Evolutionary conservation across 2,329 filamentous ascomycete species (phyloP).

Genomic region (Fusarium multiceps): DNA sequence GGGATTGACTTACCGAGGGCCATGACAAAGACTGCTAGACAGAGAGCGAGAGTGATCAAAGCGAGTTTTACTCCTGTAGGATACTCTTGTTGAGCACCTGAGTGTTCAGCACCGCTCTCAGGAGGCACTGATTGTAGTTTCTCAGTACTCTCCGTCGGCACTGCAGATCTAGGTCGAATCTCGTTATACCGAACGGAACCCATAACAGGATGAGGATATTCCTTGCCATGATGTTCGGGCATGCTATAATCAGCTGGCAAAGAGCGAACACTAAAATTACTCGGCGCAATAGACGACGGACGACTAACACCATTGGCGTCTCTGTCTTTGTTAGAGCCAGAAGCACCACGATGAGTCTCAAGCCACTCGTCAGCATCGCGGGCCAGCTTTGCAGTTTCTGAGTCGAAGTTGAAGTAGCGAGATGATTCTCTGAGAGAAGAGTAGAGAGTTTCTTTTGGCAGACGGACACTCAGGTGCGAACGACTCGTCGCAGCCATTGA

Average conservation of each 20-base stretch:
- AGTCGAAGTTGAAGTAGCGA: conserved; percentile 42
- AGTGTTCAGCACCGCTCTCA: neutral
- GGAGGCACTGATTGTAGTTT: conserved; percentile 41
- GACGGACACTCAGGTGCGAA: conserved; percentile 43
- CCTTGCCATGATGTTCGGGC: conserved; percentile 23
- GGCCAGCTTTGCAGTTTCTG: conserved; percentile 37
- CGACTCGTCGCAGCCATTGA: conserved; percentile 41
- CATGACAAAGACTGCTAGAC: conserved; percentile 55
- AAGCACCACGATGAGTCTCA: conserved; percentile 26
- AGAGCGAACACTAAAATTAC: conserved; percentile 39
- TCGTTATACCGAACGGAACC: conserved; percentile 42
- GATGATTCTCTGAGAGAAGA: conserved; percentile 43
- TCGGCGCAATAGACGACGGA: conserved; percentile 40
- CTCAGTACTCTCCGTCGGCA: conserved; percentile 42
- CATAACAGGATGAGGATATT: conserved; percentile 39
- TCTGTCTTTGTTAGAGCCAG: conserved; percentile 12
- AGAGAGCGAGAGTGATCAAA: conserved; percentile 53
- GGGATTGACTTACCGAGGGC: conserved; percentile 49
- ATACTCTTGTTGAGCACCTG: conserved; percentile 31
- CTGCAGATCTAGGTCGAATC: conserved; percentile 33
- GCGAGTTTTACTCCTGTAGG: conserved; percentile 44
- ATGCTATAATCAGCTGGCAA: conserved; percentile 31
- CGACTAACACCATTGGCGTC: conserved; percentile 43
- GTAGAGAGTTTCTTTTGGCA: conserved; percentile 43
- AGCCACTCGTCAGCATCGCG: conserved; percentile 43